Conservation (phyloP, 2,329 filamentous ascomycete species). For the Ceratocystis ficicola region DNA sequence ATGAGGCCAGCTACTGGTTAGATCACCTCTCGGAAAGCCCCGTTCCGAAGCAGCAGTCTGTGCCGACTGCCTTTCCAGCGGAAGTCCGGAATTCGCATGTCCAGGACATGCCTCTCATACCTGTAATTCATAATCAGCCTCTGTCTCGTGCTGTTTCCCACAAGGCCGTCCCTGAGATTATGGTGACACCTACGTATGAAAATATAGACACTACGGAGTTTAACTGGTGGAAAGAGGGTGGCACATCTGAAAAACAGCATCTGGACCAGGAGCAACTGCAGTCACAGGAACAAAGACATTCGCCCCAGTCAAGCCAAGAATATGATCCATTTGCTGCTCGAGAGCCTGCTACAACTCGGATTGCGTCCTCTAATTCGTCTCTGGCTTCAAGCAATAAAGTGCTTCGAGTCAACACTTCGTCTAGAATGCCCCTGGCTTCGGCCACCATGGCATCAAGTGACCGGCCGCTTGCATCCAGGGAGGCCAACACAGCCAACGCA, state of each 20-base stretch:
- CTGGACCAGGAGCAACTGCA: neutral
- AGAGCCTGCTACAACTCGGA: neutral
- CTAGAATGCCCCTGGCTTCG: constrained; percentile 21
- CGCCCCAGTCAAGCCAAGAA: neutral
- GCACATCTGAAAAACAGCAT: constrained; percentile 10
- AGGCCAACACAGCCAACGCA: neutral
- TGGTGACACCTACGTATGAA: neutral
- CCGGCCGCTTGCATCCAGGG: constrained; percentile 3
- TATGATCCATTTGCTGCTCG: neutral
- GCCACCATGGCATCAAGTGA: constrained; percentile 23
- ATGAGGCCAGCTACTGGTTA: constrained; percentile 17
- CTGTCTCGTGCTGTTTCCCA: constrained; percentile 18
- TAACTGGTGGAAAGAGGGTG: constrained; percentile 18
- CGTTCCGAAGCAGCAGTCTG: constrained; percentile 14
- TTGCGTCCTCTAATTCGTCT: constrained; percentile 3
- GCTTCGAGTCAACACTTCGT: constrained; percentile 15
- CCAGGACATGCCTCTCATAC: constrained; percentile 15
- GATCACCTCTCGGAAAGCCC: constrained; percentile 20
- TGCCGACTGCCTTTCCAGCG: constrained; percentile 11
- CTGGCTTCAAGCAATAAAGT: neutral
- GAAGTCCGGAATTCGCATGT: constrained; percentile 8
- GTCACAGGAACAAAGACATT: neutral
- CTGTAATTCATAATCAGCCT: constrained; percentile 16
- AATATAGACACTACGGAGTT: neutral
- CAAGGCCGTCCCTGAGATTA: constrained; percentile 4